A percentile compares a stretch with the other conserved stretches of the same genome.
phyloP scores from a whole-genome alignment of 805 yeast genomes.

The Pachysolen tannophilus region DNA sequence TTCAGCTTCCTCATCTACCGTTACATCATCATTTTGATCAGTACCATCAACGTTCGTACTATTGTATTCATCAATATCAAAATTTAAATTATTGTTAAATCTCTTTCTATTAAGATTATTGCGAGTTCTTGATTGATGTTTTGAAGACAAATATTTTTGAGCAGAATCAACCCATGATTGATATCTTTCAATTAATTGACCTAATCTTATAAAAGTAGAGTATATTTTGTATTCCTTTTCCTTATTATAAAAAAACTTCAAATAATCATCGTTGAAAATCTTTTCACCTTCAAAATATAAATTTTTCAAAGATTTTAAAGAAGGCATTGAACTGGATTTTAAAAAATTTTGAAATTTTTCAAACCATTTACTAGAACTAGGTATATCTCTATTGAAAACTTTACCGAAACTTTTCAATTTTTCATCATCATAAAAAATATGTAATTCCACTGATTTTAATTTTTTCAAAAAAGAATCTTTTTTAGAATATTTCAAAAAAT shows the following conservation, averaged over 20 bases:
- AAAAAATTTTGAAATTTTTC: constrained; percentile 33
- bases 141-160: constrained; percentile 41
- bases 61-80: constrained; percentile 17
- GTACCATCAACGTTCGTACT: constrained; percentile 19
- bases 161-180: constrained; percentile 49
- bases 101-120: constrained; percentile 10
- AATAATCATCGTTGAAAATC: constrained; percentile 20
- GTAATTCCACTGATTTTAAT: constrained; percentile 28
- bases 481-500: constrained; percentile 20
- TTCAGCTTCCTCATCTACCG: constrained; percentile 6
- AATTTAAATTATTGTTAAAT: neutral
- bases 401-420: constrained; percentile 31
- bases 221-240: constrained; percentile 7
- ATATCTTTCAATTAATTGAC: constrained; percentile 34
- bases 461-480: too few species aligned
- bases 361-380: constrained; percentile 46
- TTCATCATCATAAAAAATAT: constrained; percentile 44
- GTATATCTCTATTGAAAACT: constrained; percentile 31
- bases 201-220: constrained; percentile 24
- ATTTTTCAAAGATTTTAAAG: constrained; percentile 34
- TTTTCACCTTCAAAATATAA: constrained; percentile 50
- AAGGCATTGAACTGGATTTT: constrained; percentile 32
- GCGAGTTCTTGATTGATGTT: constrained; percentile 40
- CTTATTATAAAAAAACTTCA: constrained; percentile 4
- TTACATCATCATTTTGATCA: constrained; percentile 3